These are phyloP conservation scores for Talaromyces liani DNA, from an alignment of 495 filamentous ascomycete genomes.

Conservation along the genomic window DNA sequence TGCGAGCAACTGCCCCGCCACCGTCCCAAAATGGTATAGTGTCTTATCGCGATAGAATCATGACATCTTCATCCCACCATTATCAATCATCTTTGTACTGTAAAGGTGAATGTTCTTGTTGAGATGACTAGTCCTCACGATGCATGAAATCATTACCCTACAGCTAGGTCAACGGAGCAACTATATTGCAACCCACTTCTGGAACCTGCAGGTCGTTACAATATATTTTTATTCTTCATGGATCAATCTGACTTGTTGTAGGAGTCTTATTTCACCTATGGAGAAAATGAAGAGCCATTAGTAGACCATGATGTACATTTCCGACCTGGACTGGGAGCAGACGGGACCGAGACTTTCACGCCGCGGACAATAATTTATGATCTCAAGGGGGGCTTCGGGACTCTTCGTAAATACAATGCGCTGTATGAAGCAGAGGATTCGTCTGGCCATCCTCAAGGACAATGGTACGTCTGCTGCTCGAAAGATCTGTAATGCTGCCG, in stretches of 20 bases:
- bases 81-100: not conserved
- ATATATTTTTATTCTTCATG: not conserved
- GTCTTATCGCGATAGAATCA: not conserved
- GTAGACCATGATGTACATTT: slow-evolving; percentile 93
- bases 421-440: slow-evolving; percentile 68
- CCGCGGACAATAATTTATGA: slow-evolving; percentile 92
- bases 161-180: slow-evolving; percentile 92
- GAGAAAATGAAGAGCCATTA: slow-evolving; percentile 54
- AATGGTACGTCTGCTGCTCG: slow-evolving; percentile 46
- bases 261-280: slow-evolving; percentile 98
- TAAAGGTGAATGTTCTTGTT: not conserved
- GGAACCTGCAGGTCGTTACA: slow-evolving; percentile 75
- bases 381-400: slow-evolving; percentile 85
- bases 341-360: slow-evolving; percentile 83
- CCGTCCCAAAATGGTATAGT: not conserved
- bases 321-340: slow-evolving; percentile 69
- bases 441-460: slow-evolving; percentile 35
- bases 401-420: slow-evolving; percentile 78
- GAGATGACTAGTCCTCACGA: slow-evolving; percentile 23
- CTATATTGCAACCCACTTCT: slow-evolving; percentile 95
- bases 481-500: not conserved
- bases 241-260: slow-evolving; percentile 16
- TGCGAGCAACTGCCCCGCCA: slow-evolving; percentile 1
- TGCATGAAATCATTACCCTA: slow-evolving; percentile 95
- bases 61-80: not conserved